Evolutionary conservation across 1,284 basidiomycete species (phyloP), one percentile per base, ranked within the genome.

Genomic region (Mycena sp.): DNA sequence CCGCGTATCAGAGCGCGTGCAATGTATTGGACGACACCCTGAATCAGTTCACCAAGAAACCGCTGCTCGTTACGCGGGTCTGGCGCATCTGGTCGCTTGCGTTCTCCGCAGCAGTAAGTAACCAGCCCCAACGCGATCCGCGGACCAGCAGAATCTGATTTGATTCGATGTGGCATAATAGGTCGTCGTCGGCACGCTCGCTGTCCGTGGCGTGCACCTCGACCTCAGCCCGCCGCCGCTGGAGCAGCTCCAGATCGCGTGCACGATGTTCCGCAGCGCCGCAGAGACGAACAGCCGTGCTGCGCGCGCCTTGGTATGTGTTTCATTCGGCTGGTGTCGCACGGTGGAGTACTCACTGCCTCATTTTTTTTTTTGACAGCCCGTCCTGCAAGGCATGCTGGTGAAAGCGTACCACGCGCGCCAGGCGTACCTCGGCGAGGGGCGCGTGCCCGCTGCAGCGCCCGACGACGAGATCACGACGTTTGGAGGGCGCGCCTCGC

Each of bases 51-150:
- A 46, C 64, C 26, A 77, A 77, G 67, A 76, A 80, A 28, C 82
- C 83, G 1, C 44, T 72, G 5, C 70, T 85, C 17, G 77, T 78
- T 59, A 67, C 78, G 30, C 76, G 83, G 10, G 71, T 84, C n/a
- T 84, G 82, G 80, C 75, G 79, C 49, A 80, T 84, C 46, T 85
- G 84, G 83, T 77, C 82, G 4, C 72, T 80, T 40, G 76, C 80
- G 2, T 85, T 85, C 65, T 77, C 80, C 19, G 80, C 83, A 32
- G 77, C 82, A 28, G 83, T 84, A 68, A 70, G 79, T 68, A 16
- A n/a, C n/a, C n/a, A n/a, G n/a, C n/a, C n/a, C n/a, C n/a, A n/a
- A n/a, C n/a, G n/a, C n/a, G n/a, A n/a, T n/a, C n/a, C n/a, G n/a
- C n/a, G n/a, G n/a, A n/a, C n/a, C n/a, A n/a, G n/a, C n/a, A n/a